Conservation (phyloP, 805 yeast species). For the Yarrowia sp. region DNA sequence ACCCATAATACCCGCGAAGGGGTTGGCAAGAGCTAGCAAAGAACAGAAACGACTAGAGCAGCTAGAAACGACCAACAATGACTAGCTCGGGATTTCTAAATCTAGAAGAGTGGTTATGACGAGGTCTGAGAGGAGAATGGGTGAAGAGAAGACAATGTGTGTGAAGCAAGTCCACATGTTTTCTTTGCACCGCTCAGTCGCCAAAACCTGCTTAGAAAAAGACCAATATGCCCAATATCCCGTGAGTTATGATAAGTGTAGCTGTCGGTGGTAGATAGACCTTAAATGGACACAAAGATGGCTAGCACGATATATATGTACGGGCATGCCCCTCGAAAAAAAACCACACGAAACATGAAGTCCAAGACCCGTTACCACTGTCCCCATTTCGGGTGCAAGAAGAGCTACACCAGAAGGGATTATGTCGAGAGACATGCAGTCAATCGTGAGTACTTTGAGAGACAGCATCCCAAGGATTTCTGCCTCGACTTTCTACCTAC, state of each 20-base stretch:
- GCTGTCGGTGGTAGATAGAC: not conserved
- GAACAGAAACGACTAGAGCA: not conserved
- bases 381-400: constrained; percentile 42
- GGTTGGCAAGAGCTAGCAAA: not conserved
- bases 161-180: too few relatives aligned
- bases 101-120: too few relatives aligned
- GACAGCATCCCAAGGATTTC: not conserved
- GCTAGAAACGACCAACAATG: not conserved
- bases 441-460: constrained; percentile 32
- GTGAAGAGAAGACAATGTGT: too few relatives aligned
- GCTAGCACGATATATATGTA: not conserved
- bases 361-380: constrained; percentile 33
- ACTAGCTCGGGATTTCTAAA: not conserved
- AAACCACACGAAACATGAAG: not conserved
- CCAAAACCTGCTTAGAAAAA: too few relatives aligned
- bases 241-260: too few relatives aligned
- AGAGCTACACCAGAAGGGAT: constrained; percentile 40
- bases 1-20: not conserved
- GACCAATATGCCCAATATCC: too few relatives aligned
- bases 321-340: not conserved
- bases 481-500: too few relatives aligned
- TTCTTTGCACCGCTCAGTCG: too few relatives aligned
- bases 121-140: too few relatives aligned
- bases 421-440: constrained; percentile 41
- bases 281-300: not conserved